Base-by-base conservation (phyloP, 1,284 basidiomycete genomes). In the Trametes sp. region DNA sequence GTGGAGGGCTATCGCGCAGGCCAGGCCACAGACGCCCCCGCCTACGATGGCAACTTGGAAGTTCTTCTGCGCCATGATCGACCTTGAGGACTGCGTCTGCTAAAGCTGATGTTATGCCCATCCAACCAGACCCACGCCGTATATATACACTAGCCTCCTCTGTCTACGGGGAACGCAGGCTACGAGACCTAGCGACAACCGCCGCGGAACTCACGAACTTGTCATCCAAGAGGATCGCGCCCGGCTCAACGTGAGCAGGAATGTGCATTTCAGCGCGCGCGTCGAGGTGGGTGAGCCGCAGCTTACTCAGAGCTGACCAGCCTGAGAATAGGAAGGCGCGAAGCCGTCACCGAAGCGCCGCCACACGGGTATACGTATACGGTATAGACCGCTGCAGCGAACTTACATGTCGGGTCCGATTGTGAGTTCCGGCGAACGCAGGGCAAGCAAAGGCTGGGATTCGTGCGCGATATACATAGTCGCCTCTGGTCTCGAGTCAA, bases 21-120 rank as follows among this genome's bases (percentile, higher is more conserved):
- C 77, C 21, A 85, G 70, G 14, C 84, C 84, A 61, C 79, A 81
- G 68, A 86, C 80, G n/a, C 85, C 84, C 23, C 83, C 84, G 29
- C 85, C 84, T 2, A 86, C 75, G 29, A 86, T 78, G 1, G 83
- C 83, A 24, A 86, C 78, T 38, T 76, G 74, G 63, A 85, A 80
- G 65, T 78, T 77, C 63, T 81, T 83, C 26, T 28, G 54, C 3
- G 48, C 4, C 28, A 19, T 48, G 45, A 41, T 14, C 23, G 29
- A 16, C 13, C 13, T 16, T 9, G 45, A 2, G 8, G 7, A 1
- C 4, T 19, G 45, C 1, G 33, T n/a, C 19, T 26, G 11, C 4
- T 51, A 10, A 6, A n/a, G n/a, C 4, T 24, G 24, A 2, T 28
- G 4, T 26, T 46, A 14, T 16, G 23, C n/a, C 21, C 14, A 11